These are phyloP conservation scores for Aspergillus flavus DNA, from an alignment of 2,329 filamentous ascomycete species.

Conservation along the genomic window DNA sequence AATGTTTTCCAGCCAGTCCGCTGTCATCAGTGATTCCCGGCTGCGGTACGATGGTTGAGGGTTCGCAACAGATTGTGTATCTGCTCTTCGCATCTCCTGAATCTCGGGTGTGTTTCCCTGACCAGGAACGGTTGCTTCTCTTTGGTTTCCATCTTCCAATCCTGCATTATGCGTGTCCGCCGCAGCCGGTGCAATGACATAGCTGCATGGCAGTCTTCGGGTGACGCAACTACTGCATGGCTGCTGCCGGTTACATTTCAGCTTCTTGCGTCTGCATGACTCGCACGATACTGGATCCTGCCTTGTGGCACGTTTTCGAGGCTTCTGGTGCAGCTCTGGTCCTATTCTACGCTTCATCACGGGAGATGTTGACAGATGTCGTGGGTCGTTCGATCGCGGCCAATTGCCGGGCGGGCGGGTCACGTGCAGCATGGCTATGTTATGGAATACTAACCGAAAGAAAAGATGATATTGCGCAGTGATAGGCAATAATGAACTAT, in stretches of 20 bases:
- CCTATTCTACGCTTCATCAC: constrained; percentile 28
- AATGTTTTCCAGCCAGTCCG: constrained; percentile 33
- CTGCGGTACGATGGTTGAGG: constrained; percentile 1
- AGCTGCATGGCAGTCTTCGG: constrained; percentile 33
- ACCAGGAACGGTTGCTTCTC: background rate
- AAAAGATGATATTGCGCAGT: background rate
- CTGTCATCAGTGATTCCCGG: constrained; percentile 28
- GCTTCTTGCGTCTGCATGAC: constrained; percentile 47
- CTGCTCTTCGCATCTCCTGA: background rate
- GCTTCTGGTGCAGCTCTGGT: background rate
- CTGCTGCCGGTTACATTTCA: constrained; percentile 57
- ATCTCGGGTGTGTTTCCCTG: too few relatives aligned
- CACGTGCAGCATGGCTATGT: constrained; percentile 3
- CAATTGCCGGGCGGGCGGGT: background rate
- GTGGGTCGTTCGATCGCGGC: background rate
- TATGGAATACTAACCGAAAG: background rate
- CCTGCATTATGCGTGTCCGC: background rate
- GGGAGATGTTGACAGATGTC: background rate
- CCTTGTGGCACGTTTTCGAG: constrained; percentile 25
- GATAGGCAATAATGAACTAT: background rate
- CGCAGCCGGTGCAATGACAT: constrained; percentile 10
- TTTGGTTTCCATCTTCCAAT: background rate
- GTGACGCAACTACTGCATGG: constrained; percentile 54
- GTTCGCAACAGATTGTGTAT: background rate
- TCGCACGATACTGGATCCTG: constrained; percentile 46